phyloP scores from a whole-genome alignment of 257 asterid genomes.

The Petunia secreta region DNA sequence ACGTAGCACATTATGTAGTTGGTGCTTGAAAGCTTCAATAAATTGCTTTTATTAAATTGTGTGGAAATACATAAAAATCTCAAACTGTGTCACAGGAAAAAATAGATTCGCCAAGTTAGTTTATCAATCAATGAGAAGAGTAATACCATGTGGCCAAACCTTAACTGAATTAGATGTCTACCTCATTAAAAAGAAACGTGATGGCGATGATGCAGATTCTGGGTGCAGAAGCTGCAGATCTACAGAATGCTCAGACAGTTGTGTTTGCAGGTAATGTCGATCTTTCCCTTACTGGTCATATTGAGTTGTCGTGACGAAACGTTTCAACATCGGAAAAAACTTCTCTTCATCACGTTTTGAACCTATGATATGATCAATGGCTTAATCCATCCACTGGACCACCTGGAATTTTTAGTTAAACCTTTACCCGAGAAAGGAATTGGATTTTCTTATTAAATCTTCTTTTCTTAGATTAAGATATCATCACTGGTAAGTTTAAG shows the following conservation, averaged over 20 bases:
- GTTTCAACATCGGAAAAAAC: no score
- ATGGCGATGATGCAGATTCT: slow-evolving; percentile 51
- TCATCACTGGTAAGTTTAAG: no score
- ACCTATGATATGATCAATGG: no score
- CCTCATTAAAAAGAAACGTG: slow-evolving; percentile 79
- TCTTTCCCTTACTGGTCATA: not conserved
- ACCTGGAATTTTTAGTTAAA: no score
- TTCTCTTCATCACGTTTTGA: no score
- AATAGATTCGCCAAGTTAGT: slow-evolving; percentile 10
- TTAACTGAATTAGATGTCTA: slow-evolving; percentile 75
- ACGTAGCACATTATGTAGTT: not conserved
- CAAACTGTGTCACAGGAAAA: not conserved
- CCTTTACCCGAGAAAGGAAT: no score
- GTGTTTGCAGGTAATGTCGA: slow-evolving; percentile 81
- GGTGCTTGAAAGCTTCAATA: not conserved
- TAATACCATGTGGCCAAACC: slow-evolving; percentile 26
- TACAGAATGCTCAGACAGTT: slow-evolving; percentile 63
- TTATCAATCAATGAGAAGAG: not conserved
- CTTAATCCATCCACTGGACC: no score
- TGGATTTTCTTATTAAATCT: no score
- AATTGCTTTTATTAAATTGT: slow-evolving; percentile 13
- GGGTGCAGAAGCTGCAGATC: slow-evolving; percentile 86
- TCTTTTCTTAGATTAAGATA: no score
- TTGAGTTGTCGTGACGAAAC: no score
- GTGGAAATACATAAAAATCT: slow-evolving; percentile 15